Evolutionary conservation across 495 filamentous ascomycete species (phyloP).

Genomic region (Neurospora sp.): DNA sequence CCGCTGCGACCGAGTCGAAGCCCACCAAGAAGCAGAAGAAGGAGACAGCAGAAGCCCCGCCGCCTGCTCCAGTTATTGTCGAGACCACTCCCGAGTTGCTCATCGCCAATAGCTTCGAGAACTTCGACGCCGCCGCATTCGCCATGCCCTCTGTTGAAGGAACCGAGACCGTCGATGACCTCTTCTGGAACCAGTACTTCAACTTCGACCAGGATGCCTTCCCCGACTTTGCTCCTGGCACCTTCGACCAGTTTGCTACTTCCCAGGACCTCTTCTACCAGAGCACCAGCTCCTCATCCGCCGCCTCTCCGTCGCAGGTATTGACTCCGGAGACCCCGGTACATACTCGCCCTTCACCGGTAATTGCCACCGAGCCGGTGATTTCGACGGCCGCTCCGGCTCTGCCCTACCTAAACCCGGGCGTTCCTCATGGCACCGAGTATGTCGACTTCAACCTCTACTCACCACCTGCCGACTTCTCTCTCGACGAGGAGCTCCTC

Average conservation of each 20-base stretch:
- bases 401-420: conserved; percentile 35
- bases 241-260: conserved; percentile 32
- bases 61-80: conserved; percentile 12
- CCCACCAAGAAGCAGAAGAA: conserved; percentile 31
- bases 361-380: conserved; percentile 5
- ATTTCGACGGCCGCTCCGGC: conserved; percentile 13
- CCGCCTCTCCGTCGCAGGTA: conserved; percentile 27
- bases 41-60: conserved; percentile 10
- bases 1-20: conserved; percentile 24
- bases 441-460: conserved; percentile 44
- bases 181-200: conserved; percentile 32
- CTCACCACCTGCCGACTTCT: conserved; percentile 33
- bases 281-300: conserved; percentile 20
- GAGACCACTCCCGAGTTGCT: conserved; percentile 5
- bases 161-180: conserved; percentile 11
- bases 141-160: conserved; percentile 9
- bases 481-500: conserved; percentile 31
- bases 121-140: conserved; percentile 9
- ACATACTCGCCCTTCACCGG: conserved; percentile 8
- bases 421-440: conserved; percentile 28
- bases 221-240: conserved; percentile 11
- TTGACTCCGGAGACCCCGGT: conserved; percentile 23
- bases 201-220: conserved; percentile 25
- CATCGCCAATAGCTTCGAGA: conserved; percentile 4
- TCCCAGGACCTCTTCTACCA: conserved; percentile 27